phyloP scores from a whole-genome alignment of 345 rosid species.

The Physaria fendleri region DNA sequence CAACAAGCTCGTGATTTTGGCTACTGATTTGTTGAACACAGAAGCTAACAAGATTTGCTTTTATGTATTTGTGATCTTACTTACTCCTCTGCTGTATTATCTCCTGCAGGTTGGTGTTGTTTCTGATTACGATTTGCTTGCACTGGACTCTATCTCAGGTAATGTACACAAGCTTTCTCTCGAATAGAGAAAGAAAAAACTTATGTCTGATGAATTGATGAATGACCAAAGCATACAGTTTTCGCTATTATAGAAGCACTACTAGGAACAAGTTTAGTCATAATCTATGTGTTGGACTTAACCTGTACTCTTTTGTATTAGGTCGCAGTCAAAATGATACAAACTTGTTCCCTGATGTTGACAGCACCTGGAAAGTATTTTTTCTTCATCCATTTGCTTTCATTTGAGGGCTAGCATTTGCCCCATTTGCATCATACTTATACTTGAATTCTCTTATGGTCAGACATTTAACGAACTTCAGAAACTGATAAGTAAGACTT shows the following conservation, averaged over 20 bases:
- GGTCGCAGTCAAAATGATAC: constrained; percentile 59
- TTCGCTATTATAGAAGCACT: too few relatives aligned
- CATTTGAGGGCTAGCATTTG: background rate
- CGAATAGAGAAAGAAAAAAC: too few relatives aligned
- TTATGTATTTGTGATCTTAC: background rate
- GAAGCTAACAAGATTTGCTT: background rate
- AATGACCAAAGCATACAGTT: too few relatives aligned
- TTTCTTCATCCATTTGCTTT: background rate
- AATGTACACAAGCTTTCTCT: background rate
- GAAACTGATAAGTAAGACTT: constrained; percentile 62
- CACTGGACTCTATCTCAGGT: constrained; percentile 89
- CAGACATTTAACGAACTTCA: constrained; percentile 85
- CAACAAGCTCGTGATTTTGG: background rate
- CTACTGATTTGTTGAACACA: background rate
- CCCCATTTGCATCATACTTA: background rate
- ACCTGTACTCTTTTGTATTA: constrained; percentile 23
- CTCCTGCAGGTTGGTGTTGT: constrained; percentile 86
- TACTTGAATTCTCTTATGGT: background rate
- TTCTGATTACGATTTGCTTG: constrained; percentile 91
- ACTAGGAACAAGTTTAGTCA: background rate
- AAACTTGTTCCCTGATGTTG: constrained; percentile 71
- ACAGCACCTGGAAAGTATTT: constrained; percentile 85
- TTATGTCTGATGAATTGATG: too few relatives aligned
- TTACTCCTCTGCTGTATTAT: background rate
- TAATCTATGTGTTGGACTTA: background rate